A percentile compares a stretch with the other conserved stretches of the same genome.
Evolutionary conservation across 2,329 filamentous ascomycete genomes (phyloP).

Genomic region (Calonectria naviculata): DNA sequence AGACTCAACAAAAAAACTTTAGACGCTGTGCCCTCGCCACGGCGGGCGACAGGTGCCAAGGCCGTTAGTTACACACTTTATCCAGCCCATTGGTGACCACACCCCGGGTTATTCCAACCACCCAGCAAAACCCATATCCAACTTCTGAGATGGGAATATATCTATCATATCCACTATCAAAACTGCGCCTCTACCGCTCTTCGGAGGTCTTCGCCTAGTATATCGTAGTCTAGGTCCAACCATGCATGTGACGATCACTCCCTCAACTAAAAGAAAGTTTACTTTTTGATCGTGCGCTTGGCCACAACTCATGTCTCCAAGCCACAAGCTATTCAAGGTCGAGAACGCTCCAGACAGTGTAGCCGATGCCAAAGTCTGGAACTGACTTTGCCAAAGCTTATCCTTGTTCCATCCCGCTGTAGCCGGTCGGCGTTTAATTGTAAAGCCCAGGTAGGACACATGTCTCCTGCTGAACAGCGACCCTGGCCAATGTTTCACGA

Average conservation of each 20-base stretch:
- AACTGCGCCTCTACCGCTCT: not conserved
- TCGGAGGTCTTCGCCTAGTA: not conserved
- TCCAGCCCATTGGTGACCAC: not conserved
- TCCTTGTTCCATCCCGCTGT: not conserved
- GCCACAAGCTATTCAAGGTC: not conserved
- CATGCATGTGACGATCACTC: conserved; percentile 3
- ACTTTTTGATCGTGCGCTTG: not conserved
- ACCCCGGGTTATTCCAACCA: not conserved
- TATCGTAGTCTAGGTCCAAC: not conserved
- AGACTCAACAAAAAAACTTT: not conserved
- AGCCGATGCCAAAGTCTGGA: not conserved
- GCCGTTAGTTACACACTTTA: not conserved
- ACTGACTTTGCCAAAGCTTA: not conserved
- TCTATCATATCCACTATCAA: not conserved
- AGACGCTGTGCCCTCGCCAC: not conserved
- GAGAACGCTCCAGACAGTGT: not conserved
- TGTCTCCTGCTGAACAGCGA: not conserved
- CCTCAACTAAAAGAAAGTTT: not conserved
- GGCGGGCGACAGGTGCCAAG: not conserved
- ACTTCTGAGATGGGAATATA: not conserved
- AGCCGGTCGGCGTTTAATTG: conserved; percentile 1
- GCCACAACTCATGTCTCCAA: not conserved
- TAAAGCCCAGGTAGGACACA: not conserved
- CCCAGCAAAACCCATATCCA: not conserved
- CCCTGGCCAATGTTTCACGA: not conserved